phyloP scores from a whole-genome alignment of 2,329 filamentous ascomycete species.

The Aspergillus udagawae region DNA sequence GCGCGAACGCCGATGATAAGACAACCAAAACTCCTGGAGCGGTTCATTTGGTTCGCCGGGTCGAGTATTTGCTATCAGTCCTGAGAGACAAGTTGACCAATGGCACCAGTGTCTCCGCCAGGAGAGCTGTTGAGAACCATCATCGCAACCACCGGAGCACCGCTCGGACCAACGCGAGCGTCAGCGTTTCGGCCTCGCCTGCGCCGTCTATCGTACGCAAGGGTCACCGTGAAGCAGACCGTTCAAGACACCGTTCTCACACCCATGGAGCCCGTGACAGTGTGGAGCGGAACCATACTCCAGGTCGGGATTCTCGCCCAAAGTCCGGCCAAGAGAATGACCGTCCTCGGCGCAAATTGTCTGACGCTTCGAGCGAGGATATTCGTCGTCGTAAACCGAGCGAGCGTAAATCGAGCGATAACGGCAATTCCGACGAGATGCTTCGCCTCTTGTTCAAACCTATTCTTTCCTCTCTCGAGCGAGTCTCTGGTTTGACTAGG shows the following conservation, averaged over 20 bases:
- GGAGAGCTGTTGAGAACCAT: slow-evolving; percentile 82
- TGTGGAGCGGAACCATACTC: slow-evolving; percentile 41
- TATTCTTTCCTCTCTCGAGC: slow-evolving; percentile 40
- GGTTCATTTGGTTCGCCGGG: slow-evolving; percentile 89
- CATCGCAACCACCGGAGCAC: slow-evolving; percentile 89
- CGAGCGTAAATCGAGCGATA: slow-evolving; percentile 37
- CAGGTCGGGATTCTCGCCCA: slow-evolving; percentile 36
- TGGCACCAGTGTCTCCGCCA: slow-evolving; percentile 57
- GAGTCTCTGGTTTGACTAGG: slow-evolving; percentile 44
- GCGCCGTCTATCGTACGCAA: slow-evolving; percentile 41
- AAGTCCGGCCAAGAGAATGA: slow-evolving; percentile 31
- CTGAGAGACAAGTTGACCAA: slow-evolving; percentile 82
- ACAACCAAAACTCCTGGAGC: slow-evolving; percentile 82
- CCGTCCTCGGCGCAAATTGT: slow-evolving; percentile 29
- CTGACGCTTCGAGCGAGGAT: slow-evolving; percentile 33
- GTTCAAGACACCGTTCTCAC: slow-evolving; percentile 38
- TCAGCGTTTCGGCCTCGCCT: slow-evolving; percentile 44
- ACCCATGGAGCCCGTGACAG: slow-evolving; percentile 41
- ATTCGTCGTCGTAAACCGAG: slow-evolving; percentile 33
- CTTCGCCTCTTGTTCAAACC: slow-evolving; percentile 45
- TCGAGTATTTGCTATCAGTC: slow-evolving; percentile 94
- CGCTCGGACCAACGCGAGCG: slow-evolving; percentile 30
- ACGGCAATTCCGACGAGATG: slow-evolving; percentile 37
- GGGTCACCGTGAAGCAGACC: slow-evolving; percentile 39
- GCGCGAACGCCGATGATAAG: slow-evolving; percentile 58